Conservation (phyloP, 2,329 filamentous ascomycete species). For the Colletotrichum lentis region DNA sequence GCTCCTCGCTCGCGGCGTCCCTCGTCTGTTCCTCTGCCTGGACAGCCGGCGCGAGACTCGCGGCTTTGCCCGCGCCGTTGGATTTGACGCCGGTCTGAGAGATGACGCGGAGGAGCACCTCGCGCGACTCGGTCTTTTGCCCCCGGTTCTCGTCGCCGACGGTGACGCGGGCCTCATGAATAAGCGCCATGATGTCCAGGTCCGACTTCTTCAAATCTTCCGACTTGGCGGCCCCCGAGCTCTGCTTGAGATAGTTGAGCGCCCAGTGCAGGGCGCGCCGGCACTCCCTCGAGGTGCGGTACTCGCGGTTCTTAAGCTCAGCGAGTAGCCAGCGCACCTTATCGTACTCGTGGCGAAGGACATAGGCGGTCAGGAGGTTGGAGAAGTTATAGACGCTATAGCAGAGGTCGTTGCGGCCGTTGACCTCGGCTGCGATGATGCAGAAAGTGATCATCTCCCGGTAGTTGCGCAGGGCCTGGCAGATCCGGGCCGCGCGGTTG, state of each 20-base stretch:
- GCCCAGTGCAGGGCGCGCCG: slow-evolving; percentile 29
- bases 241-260: slow-evolving; percentile 28
- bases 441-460: slow-evolving; percentile 47
- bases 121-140: slow-evolving; percentile 10
- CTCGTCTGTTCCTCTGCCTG: not conserved
- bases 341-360: slow-evolving; percentile 44
- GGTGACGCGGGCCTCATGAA: slow-evolving; percentile 17
- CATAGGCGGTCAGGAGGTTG: slow-evolving; percentile 49
- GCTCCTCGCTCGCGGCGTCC: not conserved
- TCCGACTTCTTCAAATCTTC: slow-evolving; percentile 30
- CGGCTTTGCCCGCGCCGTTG: not conserved
- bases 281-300: slow-evolving; percentile 23
- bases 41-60: not conserved
- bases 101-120: slow-evolving; percentile 17
- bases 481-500: slow-evolving; percentile 48
- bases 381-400: slow-evolving; percentile 52
- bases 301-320: slow-evolving; percentile 29
- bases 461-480: slow-evolving; percentile 45
- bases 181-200: slow-evolving; percentile 20
- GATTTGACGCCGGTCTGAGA: not conserved
- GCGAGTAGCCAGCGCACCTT: slow-evolving; percentile 45
- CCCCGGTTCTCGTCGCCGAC: slow-evolving; percentile 16
- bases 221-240: slow-evolving; percentile 28
- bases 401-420: slow-evolving; percentile 48
- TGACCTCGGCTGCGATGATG: slow-evolving; percentile 48